These are phyloP conservation scores for Cladorrhinum sp. DNA, from an alignment of 2,329 filamentous ascomycete species.

Conservation along the genomic window DNA sequence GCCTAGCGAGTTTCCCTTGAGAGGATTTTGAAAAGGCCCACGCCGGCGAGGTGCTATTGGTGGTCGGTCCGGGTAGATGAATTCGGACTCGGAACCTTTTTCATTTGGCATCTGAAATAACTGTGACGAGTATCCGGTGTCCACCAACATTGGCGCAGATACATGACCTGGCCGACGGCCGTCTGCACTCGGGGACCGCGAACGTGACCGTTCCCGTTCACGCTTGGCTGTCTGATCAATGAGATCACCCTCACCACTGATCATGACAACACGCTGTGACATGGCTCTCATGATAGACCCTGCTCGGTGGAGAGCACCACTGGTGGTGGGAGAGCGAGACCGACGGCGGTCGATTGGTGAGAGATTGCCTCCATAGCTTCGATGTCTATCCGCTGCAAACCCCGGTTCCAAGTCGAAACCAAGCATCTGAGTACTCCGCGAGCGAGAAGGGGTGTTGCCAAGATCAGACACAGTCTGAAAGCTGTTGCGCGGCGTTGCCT, in stretches of 20 bases:
- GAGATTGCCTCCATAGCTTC: slow-evolving; percentile 56
- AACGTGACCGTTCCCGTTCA: slow-evolving; percentile 42
- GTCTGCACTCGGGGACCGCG: slow-evolving; percentile 51
- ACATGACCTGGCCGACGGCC: slow-evolving; percentile 49
- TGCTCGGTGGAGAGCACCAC: slow-evolving; percentile 64
- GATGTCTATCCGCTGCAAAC: slow-evolving; percentile 46
- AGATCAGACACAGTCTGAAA: slow-evolving; percentile 56
- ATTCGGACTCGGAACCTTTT: slow-evolving; percentile 36
- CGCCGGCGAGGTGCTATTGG: slow-evolving; percentile 32
- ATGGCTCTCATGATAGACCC: slow-evolving; percentile 78
- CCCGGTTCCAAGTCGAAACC: slow-evolving; percentile 58
- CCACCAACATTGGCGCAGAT: slow-evolving; percentile 41
- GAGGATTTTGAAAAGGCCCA: slow-evolving; percentile 62
- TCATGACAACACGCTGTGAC: slow-evolving; percentile 96
- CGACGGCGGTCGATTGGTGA: slow-evolving; percentile 49
- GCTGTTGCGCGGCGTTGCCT: slow-evolving; percentile 48
- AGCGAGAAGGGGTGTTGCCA: slow-evolving; percentile 52
- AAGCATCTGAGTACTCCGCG: slow-evolving; percentile 52
- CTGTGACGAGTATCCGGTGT: slow-evolving; percentile 53
- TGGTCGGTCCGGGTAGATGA: slow-evolving; percentile 31
- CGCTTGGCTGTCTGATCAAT: slow-evolving; percentile 69
- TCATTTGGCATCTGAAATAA: slow-evolving; percentile 43
- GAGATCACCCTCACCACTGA: slow-evolving; percentile 87
- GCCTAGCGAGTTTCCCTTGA: slow-evolving; percentile 82
- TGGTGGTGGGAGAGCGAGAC: slow-evolving; percentile 61